Base-by-base conservation (phyloP, 495 filamentous ascomycete species). In the Hypoxylon intermedium region DNA sequence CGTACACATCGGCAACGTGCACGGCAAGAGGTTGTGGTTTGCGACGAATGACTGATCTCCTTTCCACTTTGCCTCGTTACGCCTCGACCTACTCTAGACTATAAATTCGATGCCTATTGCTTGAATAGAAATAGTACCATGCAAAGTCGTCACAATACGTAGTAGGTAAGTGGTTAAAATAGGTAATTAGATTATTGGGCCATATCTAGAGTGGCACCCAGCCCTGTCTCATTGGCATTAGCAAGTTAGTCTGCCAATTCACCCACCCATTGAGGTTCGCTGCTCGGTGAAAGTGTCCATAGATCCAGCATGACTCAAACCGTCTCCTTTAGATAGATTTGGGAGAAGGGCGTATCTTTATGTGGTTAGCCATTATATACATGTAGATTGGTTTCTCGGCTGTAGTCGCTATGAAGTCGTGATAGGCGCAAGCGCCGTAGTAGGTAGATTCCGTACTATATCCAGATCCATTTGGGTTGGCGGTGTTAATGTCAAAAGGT, bases 381-480 rank as follows among this genome's bases (percentile, higher is more conserved):
- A 65, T 4, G 18, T 31, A 46, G 7, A 38, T 26, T 37, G 42
- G 46, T 55, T 49, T 21, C 30, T 57, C 56, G 53, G 63, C 58
- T 53, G 43, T 67, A 21, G 51, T 33, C 55, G 36, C 63, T 53
- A 47, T 67, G 57, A 58, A 58, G 36, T 58, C 53, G 34, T 58
- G 37, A 58, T 20, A 41, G 56, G 61, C 50, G 54, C 24, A 59
- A 45, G 44, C 54, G 55, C 54, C 54, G 3, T 48, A 31, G 26
- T 57, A 11, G 24, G 20, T 9, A 43, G 36, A 34, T 54, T 41
- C 21, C 9, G 34, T 28, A 46, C 18, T 47, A 46, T 54, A 54
- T 58, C 51, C 55, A 55, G 16, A 37, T 31, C 50, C 54, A 36
- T 41, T 33, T 5, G 45, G 53, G 41, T 19, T 33, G 55, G 16